Conservation (phyloP, 352 stramenopile genomes). For the Phytophthora europaea region DNA sequence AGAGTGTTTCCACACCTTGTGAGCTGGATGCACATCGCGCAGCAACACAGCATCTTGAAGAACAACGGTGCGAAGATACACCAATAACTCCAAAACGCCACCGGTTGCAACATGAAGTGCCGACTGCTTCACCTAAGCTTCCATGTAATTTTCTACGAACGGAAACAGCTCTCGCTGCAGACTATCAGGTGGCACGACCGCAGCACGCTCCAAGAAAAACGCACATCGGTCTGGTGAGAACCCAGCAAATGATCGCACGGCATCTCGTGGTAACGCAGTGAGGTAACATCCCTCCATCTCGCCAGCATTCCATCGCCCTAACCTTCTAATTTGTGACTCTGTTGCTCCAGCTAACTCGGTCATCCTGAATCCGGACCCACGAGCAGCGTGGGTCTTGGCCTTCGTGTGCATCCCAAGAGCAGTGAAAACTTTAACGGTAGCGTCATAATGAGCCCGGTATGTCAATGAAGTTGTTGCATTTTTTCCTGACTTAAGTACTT, state of each 20-base stretch:
- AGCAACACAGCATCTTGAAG: slow-evolving; percentile 15
- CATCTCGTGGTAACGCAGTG: not conserved
- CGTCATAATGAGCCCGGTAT: slow-evolving; percentile 1
- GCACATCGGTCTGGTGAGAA: not conserved
- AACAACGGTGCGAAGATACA: slow-evolving; percentile 3
- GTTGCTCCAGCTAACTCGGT: not conserved
- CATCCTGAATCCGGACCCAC: not conserved
- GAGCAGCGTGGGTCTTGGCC: not conserved
- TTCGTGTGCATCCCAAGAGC: not conserved
- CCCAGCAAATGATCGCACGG: not conserved
- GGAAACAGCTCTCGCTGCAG: slow-evolving; percentile 15
- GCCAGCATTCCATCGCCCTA: not conserved
- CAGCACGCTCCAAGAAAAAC: slow-evolving; percentile 10
- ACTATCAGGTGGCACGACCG: not conserved
- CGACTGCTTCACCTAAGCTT: slow-evolving; percentile 10
- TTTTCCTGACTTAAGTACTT: not conserved
- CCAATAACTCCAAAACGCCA: not conserved
- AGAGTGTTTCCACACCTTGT: not conserved
- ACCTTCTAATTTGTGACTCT: not conserved
- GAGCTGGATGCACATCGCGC: not conserved
- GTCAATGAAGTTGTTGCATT: not conserved
- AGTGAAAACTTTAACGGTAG: not conserved
- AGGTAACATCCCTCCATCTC: not conserved
- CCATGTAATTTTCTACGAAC: slow-evolving; percentile 14
- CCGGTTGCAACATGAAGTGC: slow-evolving; percentile 11